Base-by-base conservation (phyloP, 192 early-diverging fungal species). In the Coemansia sp. region DNA sequence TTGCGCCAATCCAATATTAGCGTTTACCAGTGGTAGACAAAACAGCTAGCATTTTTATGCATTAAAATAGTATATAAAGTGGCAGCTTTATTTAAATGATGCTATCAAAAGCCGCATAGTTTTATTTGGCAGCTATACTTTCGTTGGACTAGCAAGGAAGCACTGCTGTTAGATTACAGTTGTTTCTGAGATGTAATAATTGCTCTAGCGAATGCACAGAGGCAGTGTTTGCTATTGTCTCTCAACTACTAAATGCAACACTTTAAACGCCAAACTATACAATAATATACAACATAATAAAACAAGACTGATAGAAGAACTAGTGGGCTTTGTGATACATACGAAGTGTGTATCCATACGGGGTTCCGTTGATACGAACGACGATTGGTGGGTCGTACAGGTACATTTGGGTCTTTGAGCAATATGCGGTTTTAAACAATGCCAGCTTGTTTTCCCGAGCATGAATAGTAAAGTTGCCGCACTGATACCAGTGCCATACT, bases 391-490 rank as follows among this genome's bases (percentile, higher is more conserved):
- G 25, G 3, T n/a, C 48, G 36, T 51, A 37, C 8, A 9, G n/a
- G 37, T 23, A 61, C 31, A 15, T 20, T 25, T 34, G n/a, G 1
- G 36, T 11, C 51, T 52, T 25, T 40, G 17, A 25, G 37, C 17
- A 44, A 23, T 28, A 54, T 15, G 21, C 20, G 25, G 21, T 20
- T 52, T 44, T 36, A 34, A 53, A 63, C 20, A 54, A 37, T 7
- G 24, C 26, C 11, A 63, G 61, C 40, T 63, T 63, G 34, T 52
- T 44, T 17, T 37, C 20, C 21, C 20, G 34, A 5, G 52, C 61
- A 37, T 63, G 47, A 6, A 63, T 63, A 9, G 51, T 63, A 26
- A 26, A 63, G 34, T 44, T 50, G 11, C 50, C 37, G 40, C 61
- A 63, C n/a, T 63, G 34, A 24, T 54, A 54, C 38, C 20, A 18